phyloP scores from a whole-genome alignment of 306 rosid genomes.

The Acacia acuminata region DNA sequence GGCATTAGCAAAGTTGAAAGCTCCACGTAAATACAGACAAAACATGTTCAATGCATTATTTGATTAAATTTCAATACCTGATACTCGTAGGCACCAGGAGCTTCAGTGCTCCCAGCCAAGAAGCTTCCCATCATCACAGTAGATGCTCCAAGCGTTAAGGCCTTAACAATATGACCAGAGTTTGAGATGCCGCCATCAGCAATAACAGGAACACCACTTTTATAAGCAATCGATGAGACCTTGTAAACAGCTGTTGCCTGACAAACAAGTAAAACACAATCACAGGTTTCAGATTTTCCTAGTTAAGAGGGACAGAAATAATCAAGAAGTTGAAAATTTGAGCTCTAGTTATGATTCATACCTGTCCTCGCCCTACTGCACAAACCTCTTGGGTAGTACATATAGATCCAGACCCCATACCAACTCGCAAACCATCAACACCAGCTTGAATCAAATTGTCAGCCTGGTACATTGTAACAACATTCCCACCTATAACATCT shows the following conservation, averaged over 20 bases:
- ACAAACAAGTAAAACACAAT: background rate
- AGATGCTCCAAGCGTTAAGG: slow-evolving; percentile 62
- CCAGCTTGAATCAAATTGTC: slow-evolving; percentile 89
- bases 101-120: slow-evolving; percentile 62
- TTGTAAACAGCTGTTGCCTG: slow-evolving; percentile 44
- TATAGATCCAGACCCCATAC: slow-evolving; percentile 98
- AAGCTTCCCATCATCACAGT: slow-evolving; percentile 84
- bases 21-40: background rate
- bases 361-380: slow-evolving; percentile 97
- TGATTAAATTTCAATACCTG: slow-evolving; percentile 49
- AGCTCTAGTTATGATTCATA: slow-evolving; percentile 28
- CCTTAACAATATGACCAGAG: slow-evolving; percentile 41
- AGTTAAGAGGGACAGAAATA: background rate
- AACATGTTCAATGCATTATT: background rate
- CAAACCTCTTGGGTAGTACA: slow-evolving; percentile 98
- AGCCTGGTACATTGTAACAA: slow-evolving; percentile 86
- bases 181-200: slow-evolving; percentile 79
- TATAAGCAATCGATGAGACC: slow-evolving; percentile 61
- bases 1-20: background rate
- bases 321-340: background rate
- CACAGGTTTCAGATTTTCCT: background rate
- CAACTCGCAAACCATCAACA: slow-evolving; percentile 85
- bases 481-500: slow-evolving; percentile 96
- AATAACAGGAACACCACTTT: slow-evolving; percentile 59
- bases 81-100: slow-evolving; percentile 80